Evolutionary conservation across 768 basidiomycete genomes (phyloP), one percentile per base, ranked within the genome.

Genomic region (Cyclocybe aegerita): DNA sequence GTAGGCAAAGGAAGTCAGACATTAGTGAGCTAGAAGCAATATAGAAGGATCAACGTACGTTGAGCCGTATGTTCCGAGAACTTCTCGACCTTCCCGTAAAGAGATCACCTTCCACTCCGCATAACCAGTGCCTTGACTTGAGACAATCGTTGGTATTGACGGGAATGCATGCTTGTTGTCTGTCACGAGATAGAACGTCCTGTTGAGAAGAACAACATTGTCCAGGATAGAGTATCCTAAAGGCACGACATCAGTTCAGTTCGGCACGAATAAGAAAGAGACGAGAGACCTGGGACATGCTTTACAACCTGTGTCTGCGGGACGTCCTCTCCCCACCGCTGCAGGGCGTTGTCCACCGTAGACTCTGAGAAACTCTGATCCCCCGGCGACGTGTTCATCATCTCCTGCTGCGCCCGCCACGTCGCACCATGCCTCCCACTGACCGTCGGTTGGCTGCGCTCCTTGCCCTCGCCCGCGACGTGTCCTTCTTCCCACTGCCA

Each of bases 191-290:
- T 83, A 90, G 53, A 91, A 77, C 2, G 82, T 82, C 8, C 84
- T 83, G 56, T 88, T 83, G 58, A 79, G 72, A n/a, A 88, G 67
- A 60, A 87, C 81, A n/a, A 91, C 76, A 53, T 90, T 87, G 59
- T 94, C 90, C 49, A 95, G 72, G 39, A 93, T 80, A 0, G 89
- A 92, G 69, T 85, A 90, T 3, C 93, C 93, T 94, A 41, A 44
- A 10, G 39, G 9, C 5, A 57, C 15, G 9, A 37, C 34, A 23
- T 39, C n/a, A 40, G 23, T 39, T 8, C 11, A 43, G 34, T 7
- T 15, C 31, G 37, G 31, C 41, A 41, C 41, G 9, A 7, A 4
- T 31, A 52, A 56, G 36, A 43, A 48, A 16, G 41, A 48, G 23
- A 23, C 23, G 23, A 56, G 69, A 43, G 41, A 88, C 89, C 89